phyloP scores from a whole-genome alignment of 768 basidiomycete species.

The Pleurotus eryngii region DNA sequence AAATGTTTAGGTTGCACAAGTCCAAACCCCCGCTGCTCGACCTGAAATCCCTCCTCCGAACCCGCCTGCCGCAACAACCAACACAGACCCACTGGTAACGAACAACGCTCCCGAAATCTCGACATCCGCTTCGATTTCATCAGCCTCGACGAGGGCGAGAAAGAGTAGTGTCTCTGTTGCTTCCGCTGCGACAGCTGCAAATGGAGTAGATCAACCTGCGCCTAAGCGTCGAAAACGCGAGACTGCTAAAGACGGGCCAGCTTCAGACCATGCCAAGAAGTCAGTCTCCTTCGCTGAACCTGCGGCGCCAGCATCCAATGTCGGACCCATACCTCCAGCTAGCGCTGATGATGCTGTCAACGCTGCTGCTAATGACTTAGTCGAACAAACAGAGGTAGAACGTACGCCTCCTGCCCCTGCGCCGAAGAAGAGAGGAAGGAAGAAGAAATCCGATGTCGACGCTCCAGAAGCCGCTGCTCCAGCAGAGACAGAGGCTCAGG shows the following conservation, averaged over 20 bases:
- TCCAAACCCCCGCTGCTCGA: too few relatives aligned
- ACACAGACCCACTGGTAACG: too few relatives aligned
- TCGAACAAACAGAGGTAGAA: not conserved
- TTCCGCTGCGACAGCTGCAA: not conserved
- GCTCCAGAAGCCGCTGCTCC: not conserved
- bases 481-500: not conserved
- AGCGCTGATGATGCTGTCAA: not conserved
- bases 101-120: too few relatives aligned
- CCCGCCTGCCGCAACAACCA: too few relatives aligned
- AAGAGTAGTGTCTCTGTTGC: not conserved
- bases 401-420: not conserved
- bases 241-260: not conserved
- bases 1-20: too few relatives aligned
- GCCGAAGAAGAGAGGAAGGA: slow-evolving; percentile 13
- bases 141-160: not conserved
- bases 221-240: not conserved
- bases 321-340: not conserved
- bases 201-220: not conserved
- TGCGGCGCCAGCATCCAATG: not conserved
- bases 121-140: too few relatives aligned
- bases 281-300: not conserved
- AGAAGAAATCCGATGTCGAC: slow-evolving; percentile 11
- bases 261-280: not conserved
- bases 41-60: too few relatives aligned
- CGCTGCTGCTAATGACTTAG: not conserved